These are phyloP conservation scores for Lipomyces yamanashiensis DNA, from an alignment of 805 yeast species.

Conservation along the genomic window DNA sequence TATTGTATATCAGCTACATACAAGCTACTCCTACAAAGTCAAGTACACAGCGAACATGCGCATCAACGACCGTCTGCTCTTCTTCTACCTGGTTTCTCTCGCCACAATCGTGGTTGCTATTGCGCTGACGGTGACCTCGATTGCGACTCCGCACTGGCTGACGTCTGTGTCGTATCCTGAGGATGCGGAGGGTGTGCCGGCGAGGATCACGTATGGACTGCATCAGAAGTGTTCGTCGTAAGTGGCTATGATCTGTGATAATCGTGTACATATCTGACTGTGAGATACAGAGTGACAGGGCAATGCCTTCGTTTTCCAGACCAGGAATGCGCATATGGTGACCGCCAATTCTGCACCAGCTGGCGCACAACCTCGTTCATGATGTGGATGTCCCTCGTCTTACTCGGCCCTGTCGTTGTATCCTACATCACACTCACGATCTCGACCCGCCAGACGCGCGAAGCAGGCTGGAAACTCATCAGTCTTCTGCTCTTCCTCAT, in stretches of 20 bases:
- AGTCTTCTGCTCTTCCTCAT: slow-evolving; percentile 18
- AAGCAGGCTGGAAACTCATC: slow-evolving; percentile 28
- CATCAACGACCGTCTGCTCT: slow-evolving; percentile 19
- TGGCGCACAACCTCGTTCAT: slow-evolving; percentile 33
- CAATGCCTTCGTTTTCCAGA: slow-evolving; percentile 27
- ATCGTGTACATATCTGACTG: not conserved
- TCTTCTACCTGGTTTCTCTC: slow-evolving; percentile 25
- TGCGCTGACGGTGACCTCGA: slow-evolving; percentile 24
- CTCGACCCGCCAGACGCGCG: slow-evolving; percentile 25
- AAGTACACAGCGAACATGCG: slow-evolving; percentile 12
- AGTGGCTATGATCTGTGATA: not conserved
- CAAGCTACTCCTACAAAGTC: not conserved
- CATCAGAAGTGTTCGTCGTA: slow-evolving; percentile 32
- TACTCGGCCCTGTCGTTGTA: slow-evolving; percentile 24
- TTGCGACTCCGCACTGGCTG: slow-evolving; percentile 32
- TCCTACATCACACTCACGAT: slow-evolving; percentile 25
- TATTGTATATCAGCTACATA: not conserved
- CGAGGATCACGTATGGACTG: slow-evolving; percentile 25
- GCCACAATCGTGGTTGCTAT: slow-evolving; percentile 12
- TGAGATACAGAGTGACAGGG: slow-evolving; percentile 12
- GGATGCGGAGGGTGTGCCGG: slow-evolving; percentile 18
- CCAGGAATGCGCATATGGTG: slow-evolving; percentile 23
- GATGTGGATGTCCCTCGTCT: slow-evolving; percentile 31
- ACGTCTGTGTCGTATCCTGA: slow-evolving; percentile 21
- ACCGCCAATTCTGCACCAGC: slow-evolving; percentile 30